These are phyloP conservation scores for Yamadazyma jaroonii DNA, from an alignment of 1,139 yeast genomes.

Conservation along the genomic window DNA sequence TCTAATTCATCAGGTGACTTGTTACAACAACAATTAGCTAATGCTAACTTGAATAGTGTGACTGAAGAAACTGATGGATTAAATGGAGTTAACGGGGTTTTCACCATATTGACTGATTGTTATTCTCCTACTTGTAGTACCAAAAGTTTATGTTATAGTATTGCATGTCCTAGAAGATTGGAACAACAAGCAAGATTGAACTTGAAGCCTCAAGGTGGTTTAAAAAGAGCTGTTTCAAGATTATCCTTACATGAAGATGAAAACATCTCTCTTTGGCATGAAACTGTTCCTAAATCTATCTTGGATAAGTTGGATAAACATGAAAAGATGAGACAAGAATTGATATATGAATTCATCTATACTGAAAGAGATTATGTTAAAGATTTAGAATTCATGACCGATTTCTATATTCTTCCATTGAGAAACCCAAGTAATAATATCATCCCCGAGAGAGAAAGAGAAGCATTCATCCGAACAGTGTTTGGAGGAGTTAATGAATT, in stretches of 20 bases:
- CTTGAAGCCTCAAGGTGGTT: slow-evolving; percentile 84
- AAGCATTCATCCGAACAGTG: slow-evolving; percentile 85
- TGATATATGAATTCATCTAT: slow-evolving; percentile 88
- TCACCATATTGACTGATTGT: slow-evolving; percentile 88
- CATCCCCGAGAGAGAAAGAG: slow-evolving; percentile 86
- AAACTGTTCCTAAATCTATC: slow-evolving; percentile 79
- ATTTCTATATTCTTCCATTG: slow-evolving; percentile 90
- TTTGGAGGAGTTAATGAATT: slow-evolving; percentile 90
- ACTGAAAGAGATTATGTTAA: slow-evolving; percentile 95
- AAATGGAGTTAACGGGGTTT: slow-evolving; percentile 78
- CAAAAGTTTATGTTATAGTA: slow-evolving; percentile 84
- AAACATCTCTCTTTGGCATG: slow-evolving; percentile 90
- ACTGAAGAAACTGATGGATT: not conserved
- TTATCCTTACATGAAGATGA: slow-evolving; percentile 78
- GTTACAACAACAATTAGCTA: slow-evolving; percentile 21
- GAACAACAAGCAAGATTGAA: slow-evolving; percentile 95
- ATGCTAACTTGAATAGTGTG: not conserved
- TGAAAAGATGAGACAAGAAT: slow-evolving; percentile 92
- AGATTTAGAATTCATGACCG: slow-evolving; percentile 89
- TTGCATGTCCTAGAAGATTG: slow-evolving; percentile 94
- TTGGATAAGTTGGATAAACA: slow-evolving; percentile 77
- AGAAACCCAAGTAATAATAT: slow-evolving; percentile 71
- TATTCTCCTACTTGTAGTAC: slow-evolving; percentile 95
- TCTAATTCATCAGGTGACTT: slow-evolving; percentile 16
- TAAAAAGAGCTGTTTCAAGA: slow-evolving; percentile 78